Evolutionary conservation across 169 alveolate genomes (phyloP), one percentile per base, ranked within the genome.

Genomic region (Eimeria praecox): DNA sequence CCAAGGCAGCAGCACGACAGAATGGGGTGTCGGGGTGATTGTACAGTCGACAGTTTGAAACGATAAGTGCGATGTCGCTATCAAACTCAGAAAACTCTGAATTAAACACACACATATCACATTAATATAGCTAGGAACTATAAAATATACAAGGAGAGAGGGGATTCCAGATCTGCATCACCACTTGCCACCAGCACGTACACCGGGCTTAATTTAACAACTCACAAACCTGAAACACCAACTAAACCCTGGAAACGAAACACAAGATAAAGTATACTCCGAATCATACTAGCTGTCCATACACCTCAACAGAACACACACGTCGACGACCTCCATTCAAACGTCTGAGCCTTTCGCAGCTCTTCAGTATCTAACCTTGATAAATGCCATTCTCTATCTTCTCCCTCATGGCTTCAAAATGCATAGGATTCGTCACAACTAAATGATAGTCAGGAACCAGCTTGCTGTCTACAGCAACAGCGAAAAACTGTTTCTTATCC

Each of bases 1-100:
- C 95, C 14, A 90, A 46, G 1, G 89, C 73, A 6, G 95, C 95
- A 2, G 80, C 95, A 8, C 95, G 49, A 44, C 95, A 90, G 59
- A 66, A 90, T 49, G 95, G 95, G 6, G 95, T 90, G 66, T 90
- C 95, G 0, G 95, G 95, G 12, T 73, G 88, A 62, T 90, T 90
- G 78, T 90, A 90, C 66, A 90, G 95, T 1, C 95, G 95, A 24
- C 95, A 90, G 89, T 90, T 90, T 40, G 88, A 38, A 42, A 90
- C 80, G 44, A 90, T 90, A 24, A 90, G 64, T 3, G 46, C 89
- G 40, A 90, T 73, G 46, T 90, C 95, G 10, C 75, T 66, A 44
- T 90, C 89, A 42, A 90, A 90, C 35, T 64, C 95, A 20, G 78
- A 64, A 52, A 90, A 69, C 1, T 59, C 95, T 90, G 95, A 38